Evolutionary conservation across 768 basidiomycete species (phyloP).

Genomic region (Tephrocybe sp.): DNA sequence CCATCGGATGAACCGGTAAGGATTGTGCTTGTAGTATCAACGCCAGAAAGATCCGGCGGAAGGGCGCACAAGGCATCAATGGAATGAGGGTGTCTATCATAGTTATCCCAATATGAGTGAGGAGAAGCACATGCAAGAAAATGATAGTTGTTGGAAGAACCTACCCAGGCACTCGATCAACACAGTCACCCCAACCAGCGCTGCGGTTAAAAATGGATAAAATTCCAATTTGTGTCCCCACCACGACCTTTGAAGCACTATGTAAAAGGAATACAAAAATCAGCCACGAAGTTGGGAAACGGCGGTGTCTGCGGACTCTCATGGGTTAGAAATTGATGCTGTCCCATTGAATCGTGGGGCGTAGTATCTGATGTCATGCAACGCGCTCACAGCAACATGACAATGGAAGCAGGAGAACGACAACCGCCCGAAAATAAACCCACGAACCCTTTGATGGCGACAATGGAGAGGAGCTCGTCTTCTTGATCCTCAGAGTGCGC

Average conservation of each 20-base stretch:
- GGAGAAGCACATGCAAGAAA: neutral
- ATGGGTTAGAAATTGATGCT: neutral
- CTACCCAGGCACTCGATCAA: constrained; percentile 85
- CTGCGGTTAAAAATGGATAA: constrained; percentile 86
- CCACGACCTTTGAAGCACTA: constrained; percentile 77
- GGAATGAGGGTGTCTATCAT: constrained; percentile 79
- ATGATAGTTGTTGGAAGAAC: neutral
- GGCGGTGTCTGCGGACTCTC: constrained; percentile 5
- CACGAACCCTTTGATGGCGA: constrained; percentile 76
- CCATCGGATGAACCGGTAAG: constrained; percentile 94
- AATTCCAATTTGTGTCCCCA: constrained; percentile 88
- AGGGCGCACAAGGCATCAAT: constrained; percentile 83
- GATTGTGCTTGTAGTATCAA: constrained; percentile 65
- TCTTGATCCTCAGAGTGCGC: constrained; percentile 95
- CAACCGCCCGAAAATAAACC: constrained; percentile 4
- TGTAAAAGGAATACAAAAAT: constrained; percentile 8
- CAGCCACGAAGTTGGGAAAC: constrained; percentile 13
- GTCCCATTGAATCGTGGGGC: neutral
- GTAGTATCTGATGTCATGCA: constrained; percentile 4
- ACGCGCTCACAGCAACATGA: neutral
- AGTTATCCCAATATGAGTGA: constrained; percentile 2
- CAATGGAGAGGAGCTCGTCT: constrained; percentile 86
- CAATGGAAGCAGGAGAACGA: constrained; percentile 9
- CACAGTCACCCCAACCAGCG: constrained; percentile 89
- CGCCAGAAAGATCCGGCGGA: constrained; percentile 56